Evolutionary conservation across 2,329 filamentous ascomycete genomes (phyloP).

Genomic region (Trichoderma breve): DNA sequence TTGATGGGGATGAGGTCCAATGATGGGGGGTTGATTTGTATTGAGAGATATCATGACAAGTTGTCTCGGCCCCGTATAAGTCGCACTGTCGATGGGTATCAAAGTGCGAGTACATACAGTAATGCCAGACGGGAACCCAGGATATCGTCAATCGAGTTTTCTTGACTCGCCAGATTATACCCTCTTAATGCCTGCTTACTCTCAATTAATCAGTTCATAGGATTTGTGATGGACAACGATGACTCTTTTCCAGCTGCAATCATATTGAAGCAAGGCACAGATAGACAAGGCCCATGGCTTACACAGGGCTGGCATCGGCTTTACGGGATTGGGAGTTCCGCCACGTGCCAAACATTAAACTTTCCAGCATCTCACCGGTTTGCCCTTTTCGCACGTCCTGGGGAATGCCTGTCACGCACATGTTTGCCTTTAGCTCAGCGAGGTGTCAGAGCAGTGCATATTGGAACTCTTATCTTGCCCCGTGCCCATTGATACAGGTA

Average conservation of each 20-base stretch:
- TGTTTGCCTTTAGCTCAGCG: not conserved
- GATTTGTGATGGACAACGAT: not conserved
- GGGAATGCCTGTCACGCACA: not conserved
- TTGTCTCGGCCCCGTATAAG: not conserved
- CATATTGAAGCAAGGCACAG: not conserved
- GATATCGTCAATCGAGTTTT: not conserved
- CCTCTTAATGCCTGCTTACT: not conserved
- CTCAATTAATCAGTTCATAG: not conserved
- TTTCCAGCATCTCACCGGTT: not conserved
- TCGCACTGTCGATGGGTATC: not conserved
- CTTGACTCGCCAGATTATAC: not conserved
- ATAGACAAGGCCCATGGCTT: not conserved
- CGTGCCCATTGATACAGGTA: not conserved
- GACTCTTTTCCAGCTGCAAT: not conserved
- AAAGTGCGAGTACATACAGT: not conserved
- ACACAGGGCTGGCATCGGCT: not conserved
- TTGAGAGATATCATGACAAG: not conserved
- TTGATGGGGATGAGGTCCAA: not conserved
- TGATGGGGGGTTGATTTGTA: not conserved
- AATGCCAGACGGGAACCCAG: not conserved
- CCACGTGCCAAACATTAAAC: not conserved
- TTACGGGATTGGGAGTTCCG: not conserved
- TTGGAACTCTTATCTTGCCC: slow-evolving; percentile 2
- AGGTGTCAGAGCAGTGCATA: not conserved
- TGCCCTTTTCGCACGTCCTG: not conserved